A percentile compares a stretch with the other conserved stretches of the same genome.
These are phyloP conservation scores for Phytophthora aleatoria DNA, from an alignment of 352 stramenopile species.

Conservation along the genomic window DNA sequence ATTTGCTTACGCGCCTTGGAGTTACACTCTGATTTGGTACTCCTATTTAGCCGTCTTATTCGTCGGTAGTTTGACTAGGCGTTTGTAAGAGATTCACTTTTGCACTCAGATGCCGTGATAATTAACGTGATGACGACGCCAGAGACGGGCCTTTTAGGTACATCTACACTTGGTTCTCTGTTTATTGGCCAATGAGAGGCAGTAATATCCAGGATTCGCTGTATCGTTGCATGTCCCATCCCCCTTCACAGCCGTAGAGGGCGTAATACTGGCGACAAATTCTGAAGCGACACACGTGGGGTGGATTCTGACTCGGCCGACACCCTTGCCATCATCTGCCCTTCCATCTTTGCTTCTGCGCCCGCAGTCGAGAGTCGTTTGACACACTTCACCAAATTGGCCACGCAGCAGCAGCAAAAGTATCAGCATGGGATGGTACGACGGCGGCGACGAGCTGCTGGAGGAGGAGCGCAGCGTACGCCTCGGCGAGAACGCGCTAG, in stretches of 20 bases:
- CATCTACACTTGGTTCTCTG: constrained; percentile 3
- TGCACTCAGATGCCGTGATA: constrained; percentile 1
- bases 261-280: constrained; percentile 25
- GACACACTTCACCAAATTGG: constrained; percentile 5
- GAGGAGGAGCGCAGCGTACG: constrained; percentile 66
- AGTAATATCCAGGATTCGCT: background rate
- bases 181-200: constrained; percentile 13
- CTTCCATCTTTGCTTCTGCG: constrained; percentile 29
- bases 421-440: constrained; percentile 39
- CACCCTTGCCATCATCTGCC: constrained; percentile 18
- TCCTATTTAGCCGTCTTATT: constrained; percentile 1
- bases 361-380: constrained; percentile 5
- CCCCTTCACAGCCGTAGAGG: constrained; percentile 6
- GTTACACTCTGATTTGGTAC: constrained; percentile 31
- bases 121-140: constrained; percentile 12
- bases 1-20: constrained; percentile 32
- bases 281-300: constrained; percentile 15
- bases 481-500: constrained; percentile 63
- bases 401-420: background rate
- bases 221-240: constrained; percentile 23
- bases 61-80: constrained; percentile 1
- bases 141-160: constrained; percentile 15
- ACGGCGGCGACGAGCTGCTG: constrained; percentile 46
- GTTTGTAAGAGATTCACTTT: constrained; percentile 14
- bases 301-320: constrained; percentile 28